A percentile compares a stretch with the other conserved stretches of the same genome.
phyloP scores from a whole-genome alignment of 208 protist genomes.

The Crithidia sp. region DNA sequence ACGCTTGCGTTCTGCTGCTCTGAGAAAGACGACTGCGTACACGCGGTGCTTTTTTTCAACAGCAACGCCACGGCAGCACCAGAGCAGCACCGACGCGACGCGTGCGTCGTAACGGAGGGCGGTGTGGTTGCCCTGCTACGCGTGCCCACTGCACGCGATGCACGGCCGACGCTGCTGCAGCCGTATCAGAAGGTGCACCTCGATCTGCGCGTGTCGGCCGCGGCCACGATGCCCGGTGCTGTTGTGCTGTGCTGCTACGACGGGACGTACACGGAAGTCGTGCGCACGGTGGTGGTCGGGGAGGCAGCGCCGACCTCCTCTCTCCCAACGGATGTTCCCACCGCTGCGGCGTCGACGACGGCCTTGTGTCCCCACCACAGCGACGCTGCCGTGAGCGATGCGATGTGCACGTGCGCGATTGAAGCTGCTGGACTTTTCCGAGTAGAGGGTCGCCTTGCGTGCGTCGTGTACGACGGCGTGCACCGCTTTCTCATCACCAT shows the following conservation, averaged over 20 bases:
- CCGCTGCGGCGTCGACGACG: background rate
- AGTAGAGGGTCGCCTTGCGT: conserved; percentile 37
- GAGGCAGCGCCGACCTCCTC: background rate
- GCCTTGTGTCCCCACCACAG: conserved; percentile 1
- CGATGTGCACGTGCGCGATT: conserved; percentile 12
- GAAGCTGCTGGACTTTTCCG: conserved; percentile 51
- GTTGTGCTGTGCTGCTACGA: conserved; percentile 28
- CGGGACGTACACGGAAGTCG: conserved; percentile 27
- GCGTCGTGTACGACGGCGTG: conserved; percentile 35
- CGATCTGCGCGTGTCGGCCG: conserved; percentile 19
- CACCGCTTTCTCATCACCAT: conserved; percentile 42
- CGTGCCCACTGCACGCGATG: background rate
- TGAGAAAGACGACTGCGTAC: background rate
- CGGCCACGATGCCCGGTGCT: background rate
- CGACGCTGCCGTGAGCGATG: background rate
- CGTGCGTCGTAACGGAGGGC: conserved; percentile 18
- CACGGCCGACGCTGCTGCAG: background rate
- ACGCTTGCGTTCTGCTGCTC: no score
- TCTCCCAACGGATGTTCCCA: no score
- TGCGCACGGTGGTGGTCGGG: conserved; percentile 9
- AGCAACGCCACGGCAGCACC: background rate
- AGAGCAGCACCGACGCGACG: background rate
- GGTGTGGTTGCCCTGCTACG: conserved; percentile 16
- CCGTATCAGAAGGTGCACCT: conserved; percentile 29
- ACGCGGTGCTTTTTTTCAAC: conserved; percentile 13